Conservation (phyloP, 345 rosid species). For the Salix brachista region DNA sequence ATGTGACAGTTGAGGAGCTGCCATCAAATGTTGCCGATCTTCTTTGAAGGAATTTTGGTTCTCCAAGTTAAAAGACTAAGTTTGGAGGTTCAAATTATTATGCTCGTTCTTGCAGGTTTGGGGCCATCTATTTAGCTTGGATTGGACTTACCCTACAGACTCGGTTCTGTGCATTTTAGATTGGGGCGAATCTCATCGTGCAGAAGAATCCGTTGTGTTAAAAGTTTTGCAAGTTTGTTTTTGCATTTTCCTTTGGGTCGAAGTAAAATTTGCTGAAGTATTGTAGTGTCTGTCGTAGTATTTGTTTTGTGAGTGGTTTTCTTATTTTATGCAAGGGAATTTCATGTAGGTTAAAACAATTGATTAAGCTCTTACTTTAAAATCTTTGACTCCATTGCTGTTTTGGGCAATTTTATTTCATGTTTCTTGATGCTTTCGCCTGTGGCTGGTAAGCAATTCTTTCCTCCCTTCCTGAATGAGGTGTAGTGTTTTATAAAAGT, state of each 20-base stretch:
- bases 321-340: not conserved
- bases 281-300: slow-evolving; percentile 16
- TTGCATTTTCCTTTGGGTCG: not conserved
- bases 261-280: not conserved
- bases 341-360: slow-evolving; percentile 13
- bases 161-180: slow-evolving; percentile 1
- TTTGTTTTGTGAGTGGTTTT: slow-evolving; percentile 2
- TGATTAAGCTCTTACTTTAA: not conserved
- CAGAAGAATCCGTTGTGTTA: slow-evolving; percentile 8
- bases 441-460: not conserved
- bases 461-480: not conserved
- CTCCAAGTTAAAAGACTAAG: slow-evolving; percentile 14
- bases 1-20: slow-evolving; percentile 18
- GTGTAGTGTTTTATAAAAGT: no score
- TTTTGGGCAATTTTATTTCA: not conserved
- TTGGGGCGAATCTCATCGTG: slow-evolving; percentile 12
- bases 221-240: slow-evolving; percentile 17
- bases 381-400: not conserved
- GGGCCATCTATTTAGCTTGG: not conserved
- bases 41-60: slow-evolving; percentile 14
- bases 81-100: not conserved
- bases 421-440: not conserved
- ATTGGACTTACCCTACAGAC: not conserved
- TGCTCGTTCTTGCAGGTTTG: not conserved
- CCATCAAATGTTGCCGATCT: slow-evolving; percentile 26